Conservation (phyloP, 73 alveolate genomes). For the Blepharisma japonicum region DNA sequence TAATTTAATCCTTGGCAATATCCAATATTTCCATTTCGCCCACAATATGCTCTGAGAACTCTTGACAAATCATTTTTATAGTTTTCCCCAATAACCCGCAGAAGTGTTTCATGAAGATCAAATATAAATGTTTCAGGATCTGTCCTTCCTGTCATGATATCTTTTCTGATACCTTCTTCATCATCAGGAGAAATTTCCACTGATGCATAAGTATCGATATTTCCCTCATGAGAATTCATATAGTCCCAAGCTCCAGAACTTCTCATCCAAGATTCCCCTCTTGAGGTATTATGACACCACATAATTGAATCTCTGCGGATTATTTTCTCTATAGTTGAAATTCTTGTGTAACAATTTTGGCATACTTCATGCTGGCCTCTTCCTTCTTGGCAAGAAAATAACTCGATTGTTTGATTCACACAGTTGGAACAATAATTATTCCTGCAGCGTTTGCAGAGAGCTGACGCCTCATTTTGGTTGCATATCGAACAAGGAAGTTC, state of each 20-base stretch:
- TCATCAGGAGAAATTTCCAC: constrained; percentile 10
- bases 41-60: constrained; percentile 28
- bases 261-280: constrained; percentile 1
- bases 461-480: no score
- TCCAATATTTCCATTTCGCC: neutral
- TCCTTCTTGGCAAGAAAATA: no score
- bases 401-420: no score
- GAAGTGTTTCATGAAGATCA: constrained; percentile 3
- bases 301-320: neutral
- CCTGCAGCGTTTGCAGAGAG: no score
- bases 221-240: neutral
- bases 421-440: no score
- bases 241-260: neutral
- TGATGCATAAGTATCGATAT: neutral
- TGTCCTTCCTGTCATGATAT: constrained; percentile 19
- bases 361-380: no score
- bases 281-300: neutral
- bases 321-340: neutral
- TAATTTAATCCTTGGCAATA: constrained; percentile 20
- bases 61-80: neutral
- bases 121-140: constrained; percentile 13
- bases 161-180: constrained; percentile 13
- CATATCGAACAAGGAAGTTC: no score
- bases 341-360: no score
- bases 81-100: neutral